Percentiles rank a stretch among this genome's conserved stretches.
phyloP scores from a whole-genome alignment of 768 basidiomycete species.

The Sporobolomyces phaffii region DNA sequence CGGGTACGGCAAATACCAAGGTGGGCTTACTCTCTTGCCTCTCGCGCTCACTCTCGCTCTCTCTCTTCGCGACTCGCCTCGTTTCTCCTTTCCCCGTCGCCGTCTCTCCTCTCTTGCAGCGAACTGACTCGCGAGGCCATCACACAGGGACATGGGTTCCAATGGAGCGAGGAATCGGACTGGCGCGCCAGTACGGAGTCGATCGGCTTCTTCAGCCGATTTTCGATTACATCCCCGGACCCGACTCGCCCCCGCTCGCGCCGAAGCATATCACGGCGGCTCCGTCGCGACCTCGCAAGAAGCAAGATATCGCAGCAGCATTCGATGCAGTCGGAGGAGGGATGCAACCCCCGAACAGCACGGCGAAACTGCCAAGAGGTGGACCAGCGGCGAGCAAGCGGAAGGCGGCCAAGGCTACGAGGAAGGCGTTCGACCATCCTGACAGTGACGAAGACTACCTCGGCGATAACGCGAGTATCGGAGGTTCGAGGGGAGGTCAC shows the following conservation, averaged over 20 bases:
- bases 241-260: conserved; percentile 79
- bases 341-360: conserved; percentile 12
- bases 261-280: conserved; percentile 89
- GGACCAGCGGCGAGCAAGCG: not conserved
- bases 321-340: conserved; percentile 5
- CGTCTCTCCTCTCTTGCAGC: not conserved
- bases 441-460: conserved; percentile 11
- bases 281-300: conserved; percentile 45
- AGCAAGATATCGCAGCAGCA: conserved; percentile 30
- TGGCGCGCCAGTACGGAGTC: conserved; percentile 90
- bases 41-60: not conserved
- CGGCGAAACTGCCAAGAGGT: not conserved
- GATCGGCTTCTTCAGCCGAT: conserved; percentile 80
- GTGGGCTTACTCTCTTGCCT: conserved; percentile 53
- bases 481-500: not conserved
- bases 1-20: conserved; percentile 99
- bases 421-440: conserved; percentile 10
- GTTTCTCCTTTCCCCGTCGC: not conserved
- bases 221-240: conserved; percentile 85
- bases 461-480: conserved; percentile 5
- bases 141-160: conserved; percentile 97
- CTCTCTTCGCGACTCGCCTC: not conserved
- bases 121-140: too few relatives aligned
- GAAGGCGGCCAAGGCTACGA: conserved; percentile 2
- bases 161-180: conserved; percentile 73